A percentile compares a stretch with the other conserved stretches of the same genome.
These are phyloP conservation scores for Dendrocalamus latiflorus DNA, from an alignment of 202 grass and related monocot species.

Conservation along the genomic window DNA sequence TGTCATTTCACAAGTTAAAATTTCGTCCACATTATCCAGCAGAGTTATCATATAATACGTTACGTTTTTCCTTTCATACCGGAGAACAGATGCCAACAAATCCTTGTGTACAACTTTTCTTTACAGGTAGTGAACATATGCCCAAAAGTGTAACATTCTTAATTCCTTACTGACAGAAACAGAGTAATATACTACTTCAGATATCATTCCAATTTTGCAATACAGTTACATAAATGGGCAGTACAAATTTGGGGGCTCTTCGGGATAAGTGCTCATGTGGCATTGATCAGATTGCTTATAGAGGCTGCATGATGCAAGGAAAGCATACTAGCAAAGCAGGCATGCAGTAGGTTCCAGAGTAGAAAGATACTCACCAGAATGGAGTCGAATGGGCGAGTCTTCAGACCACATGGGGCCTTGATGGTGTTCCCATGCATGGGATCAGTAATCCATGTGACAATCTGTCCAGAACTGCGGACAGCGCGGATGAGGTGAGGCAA, in stretches of 20 bases:
- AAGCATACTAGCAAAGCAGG: background rate
- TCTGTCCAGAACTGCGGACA: slow-evolving; percentile 72
- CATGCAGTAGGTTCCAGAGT: background rate
- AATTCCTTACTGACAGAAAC: too few relatives aligned
- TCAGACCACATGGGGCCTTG: slow-evolving; percentile 89
- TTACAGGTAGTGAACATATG: background rate
- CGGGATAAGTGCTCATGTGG: background rate
- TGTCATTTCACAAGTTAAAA: background rate
- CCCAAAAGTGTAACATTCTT: background rate
- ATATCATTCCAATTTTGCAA: too few relatives aligned
- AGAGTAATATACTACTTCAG: too few relatives aligned
- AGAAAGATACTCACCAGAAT: slow-evolving; percentile 57
- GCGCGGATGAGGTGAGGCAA: slow-evolving; percentile 87
- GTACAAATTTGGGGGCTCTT: too few relatives aligned
- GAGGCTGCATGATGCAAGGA: background rate
- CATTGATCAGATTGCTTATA: background rate
- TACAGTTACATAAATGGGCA: too few relatives aligned
- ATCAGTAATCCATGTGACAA: slow-evolving; percentile 92
- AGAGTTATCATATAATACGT: background rate
- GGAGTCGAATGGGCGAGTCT: slow-evolving; percentile 82
- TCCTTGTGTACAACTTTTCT: background rate
- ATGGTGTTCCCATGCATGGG: slow-evolving; percentile 99
- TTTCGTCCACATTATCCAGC: background rate
- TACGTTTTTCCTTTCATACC: background rate
- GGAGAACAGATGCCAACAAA: background rate